These are phyloP conservation scores for Trichoderma atroviride DNA, from an alignment of 2,329 filamentous ascomycete genomes.

Conservation along the genomic window DNA sequence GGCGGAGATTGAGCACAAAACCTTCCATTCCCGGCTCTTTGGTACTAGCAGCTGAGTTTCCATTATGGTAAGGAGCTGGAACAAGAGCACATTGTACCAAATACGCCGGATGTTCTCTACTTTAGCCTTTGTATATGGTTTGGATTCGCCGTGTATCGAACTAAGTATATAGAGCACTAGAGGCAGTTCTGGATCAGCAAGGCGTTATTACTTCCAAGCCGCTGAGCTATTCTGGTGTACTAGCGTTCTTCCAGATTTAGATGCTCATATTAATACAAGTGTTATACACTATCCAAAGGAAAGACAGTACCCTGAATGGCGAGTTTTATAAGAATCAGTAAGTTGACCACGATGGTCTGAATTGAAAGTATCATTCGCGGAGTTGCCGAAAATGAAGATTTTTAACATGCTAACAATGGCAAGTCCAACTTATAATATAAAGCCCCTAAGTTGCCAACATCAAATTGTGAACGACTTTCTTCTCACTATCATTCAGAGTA, in stretches of 20 bases:
- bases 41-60: neutral
- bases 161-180: neutral
- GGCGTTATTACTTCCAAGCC: neutral
- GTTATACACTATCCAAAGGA: neutral
- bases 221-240: neutral
- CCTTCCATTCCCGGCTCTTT: neutral
- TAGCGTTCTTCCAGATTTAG: neutral
- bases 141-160: neutral
- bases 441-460: neutral
- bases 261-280: too few species aligned
- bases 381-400: neutral
- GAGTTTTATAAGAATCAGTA: neutral
- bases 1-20: neutral
- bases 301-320: neutral
- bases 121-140: neutral
- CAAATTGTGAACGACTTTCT: neutral
- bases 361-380: neutral
- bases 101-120: neutral
- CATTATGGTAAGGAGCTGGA: neutral
- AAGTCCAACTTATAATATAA: neutral
- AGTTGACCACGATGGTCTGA: neutral
- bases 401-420: neutral
- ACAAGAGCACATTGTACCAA: neutral
- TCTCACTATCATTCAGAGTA: neutral
- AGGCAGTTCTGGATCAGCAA: neutral